Base-by-base conservation (phyloP, 495 filamentous ascomycete genomes). In the Hamigera avellanea region DNA sequence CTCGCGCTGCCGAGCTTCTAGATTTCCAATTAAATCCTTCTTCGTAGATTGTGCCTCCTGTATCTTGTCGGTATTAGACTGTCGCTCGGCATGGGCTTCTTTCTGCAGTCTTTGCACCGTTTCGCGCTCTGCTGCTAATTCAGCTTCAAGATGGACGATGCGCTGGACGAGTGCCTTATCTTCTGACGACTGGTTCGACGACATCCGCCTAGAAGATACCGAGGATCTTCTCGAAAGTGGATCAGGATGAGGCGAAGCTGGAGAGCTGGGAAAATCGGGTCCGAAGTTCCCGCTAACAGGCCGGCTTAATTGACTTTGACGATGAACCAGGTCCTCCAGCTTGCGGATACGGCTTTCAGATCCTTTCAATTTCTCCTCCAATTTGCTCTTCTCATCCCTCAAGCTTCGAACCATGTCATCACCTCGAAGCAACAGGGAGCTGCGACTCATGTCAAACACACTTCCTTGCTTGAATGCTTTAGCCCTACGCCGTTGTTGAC, bases 381-480 rank as follows among this genome's bases (percentile, higher is more conserved):
- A 52, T 49, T 81, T 83, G 8, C 66, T 56, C 48, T 95, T 95
- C 29, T 88, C 83, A 19, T 83, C 80, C 43, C 79, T 76, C 12
- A 95, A 47, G 16, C 68, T 73, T 26, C 67, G 63, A 17, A 85
- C 65, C 36, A 93, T 84, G 43, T 89, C 86, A 45, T 95, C 86
- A 14, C 79, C 83, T 25, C 81, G 73, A 6, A 89, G 68, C 23
- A 94, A 56, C 15, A 95, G 67, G 8, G 87, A 88, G 39, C 81
- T 87, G 40, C 76, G 76, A 23, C 86, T 83, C 39, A 66, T 28
- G 47, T 96, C 91, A 46, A 95, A 87, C 9, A 99, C 71, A 47
- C 88, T 95, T 27, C 91, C 93, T 46, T 87, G 85, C 49, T 95
- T 96, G 69, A 99, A 96, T 0, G 84, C 86, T 48, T 87, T 93